A percentile compares a stretch with the other conserved stretches of the same genome.
These are phyloP conservation scores for Melampsora americana DNA, from an alignment of 1,284 basidiomycete species.

Conservation along the genomic window DNA sequence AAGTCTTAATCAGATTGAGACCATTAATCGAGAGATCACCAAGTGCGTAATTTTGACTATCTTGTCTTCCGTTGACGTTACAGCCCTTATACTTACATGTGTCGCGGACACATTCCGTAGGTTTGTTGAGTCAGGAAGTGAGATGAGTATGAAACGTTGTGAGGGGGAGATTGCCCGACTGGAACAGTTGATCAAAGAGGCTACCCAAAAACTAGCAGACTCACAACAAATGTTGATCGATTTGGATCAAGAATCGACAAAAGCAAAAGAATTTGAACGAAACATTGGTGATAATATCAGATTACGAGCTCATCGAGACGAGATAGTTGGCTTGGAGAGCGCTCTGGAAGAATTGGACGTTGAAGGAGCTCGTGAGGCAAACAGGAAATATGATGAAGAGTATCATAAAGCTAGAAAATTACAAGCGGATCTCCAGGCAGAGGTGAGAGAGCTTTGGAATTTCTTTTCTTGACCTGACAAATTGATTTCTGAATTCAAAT, in stretches of 20 bases:
- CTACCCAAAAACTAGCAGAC: slow-evolving; percentile 15
- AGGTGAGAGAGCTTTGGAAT: slow-evolving; percentile 59
- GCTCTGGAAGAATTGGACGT: slow-evolving; percentile 75
- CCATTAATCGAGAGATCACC: slow-evolving; percentile 65
- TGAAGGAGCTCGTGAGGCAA: slow-evolving; percentile 73
- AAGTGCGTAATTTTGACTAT: slow-evolving; percentile 56
- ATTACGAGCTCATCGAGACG: slow-evolving; percentile 66
- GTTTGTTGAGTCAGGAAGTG: slow-evolving; percentile 21
- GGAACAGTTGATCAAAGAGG: slow-evolving; percentile 16
- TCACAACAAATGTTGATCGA: slow-evolving; percentile 30
- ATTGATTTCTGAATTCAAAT: neutral
- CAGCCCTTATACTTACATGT: slow-evolving; percentile 26
- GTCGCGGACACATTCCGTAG: slow-evolving; percentile 13
- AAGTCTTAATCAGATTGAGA: slow-evolving; percentile 64
- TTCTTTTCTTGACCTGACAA: slow-evolving; percentile 20
- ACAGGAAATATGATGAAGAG: slow-evolving; percentile 75
- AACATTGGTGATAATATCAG: slow-evolving; percentile 84
- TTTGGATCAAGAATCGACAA: slow-evolving; percentile 53
- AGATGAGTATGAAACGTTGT: slow-evolving; percentile 18
- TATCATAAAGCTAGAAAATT: slow-evolving; percentile 67
- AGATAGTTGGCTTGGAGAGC: slow-evolving; percentile 67
- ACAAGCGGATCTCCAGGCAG: slow-evolving; percentile 59
- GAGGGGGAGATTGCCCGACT: slow-evolving; percentile 15
- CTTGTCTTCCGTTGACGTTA: neutral
- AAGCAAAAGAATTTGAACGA: slow-evolving; percentile 54